Evolutionary conservation across 768 basidiomycete genomes (phyloP).

Genomic region (Asterophora lycoperdoides): DNA sequence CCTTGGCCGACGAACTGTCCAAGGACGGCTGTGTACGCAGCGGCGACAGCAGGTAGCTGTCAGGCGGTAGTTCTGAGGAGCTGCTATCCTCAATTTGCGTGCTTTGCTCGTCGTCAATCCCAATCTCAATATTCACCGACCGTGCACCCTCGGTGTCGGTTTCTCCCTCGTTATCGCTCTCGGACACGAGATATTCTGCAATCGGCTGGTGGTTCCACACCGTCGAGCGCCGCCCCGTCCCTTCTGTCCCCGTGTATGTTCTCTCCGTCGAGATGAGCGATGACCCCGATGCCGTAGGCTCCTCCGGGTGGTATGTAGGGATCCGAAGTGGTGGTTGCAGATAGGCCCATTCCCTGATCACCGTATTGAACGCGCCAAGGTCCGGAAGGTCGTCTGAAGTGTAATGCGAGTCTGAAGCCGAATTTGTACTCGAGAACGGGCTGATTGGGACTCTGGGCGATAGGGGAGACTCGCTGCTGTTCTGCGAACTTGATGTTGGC

Average conservation of each 20-base stretch:
- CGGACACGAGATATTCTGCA: conserved; percentile 45
- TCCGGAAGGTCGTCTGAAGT: conserved; percentile 67
- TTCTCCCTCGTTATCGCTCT: conserved; percentile 6
- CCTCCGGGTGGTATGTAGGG: conserved; percentile 17
- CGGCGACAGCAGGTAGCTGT: conserved; percentile 10
- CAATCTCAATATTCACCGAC: conserved; percentile 33
- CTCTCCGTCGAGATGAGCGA: neutral
- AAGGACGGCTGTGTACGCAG: conserved; percentile 14
- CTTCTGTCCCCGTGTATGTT: neutral
- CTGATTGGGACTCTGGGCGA: conserved; percentile 6
- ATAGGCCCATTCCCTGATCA: conserved; percentile 62
- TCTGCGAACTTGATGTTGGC: conserved; percentile 3
- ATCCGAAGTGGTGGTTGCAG: conserved; percentile 46
- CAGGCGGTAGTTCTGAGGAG: neutral
- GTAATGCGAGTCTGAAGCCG: conserved; percentile 34
- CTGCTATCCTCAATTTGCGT: neutral
- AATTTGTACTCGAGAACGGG: conserved; percentile 7
- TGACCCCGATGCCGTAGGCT: conserved; percentile 9
- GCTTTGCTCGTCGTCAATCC: conserved; percentile 15
- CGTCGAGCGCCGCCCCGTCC: conserved; percentile 43
- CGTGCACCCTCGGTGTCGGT: conserved; percentile 34
- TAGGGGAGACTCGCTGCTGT: neutral
- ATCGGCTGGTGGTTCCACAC: conserved; percentile 62
- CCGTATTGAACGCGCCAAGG: conserved; percentile 66
- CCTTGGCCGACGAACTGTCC: neutral